A percentile compares a stretch with the other conserved stretches of the same genome.
Conservation (phyloP, 345 rosid species). For the Boechera stricta region DNA sequence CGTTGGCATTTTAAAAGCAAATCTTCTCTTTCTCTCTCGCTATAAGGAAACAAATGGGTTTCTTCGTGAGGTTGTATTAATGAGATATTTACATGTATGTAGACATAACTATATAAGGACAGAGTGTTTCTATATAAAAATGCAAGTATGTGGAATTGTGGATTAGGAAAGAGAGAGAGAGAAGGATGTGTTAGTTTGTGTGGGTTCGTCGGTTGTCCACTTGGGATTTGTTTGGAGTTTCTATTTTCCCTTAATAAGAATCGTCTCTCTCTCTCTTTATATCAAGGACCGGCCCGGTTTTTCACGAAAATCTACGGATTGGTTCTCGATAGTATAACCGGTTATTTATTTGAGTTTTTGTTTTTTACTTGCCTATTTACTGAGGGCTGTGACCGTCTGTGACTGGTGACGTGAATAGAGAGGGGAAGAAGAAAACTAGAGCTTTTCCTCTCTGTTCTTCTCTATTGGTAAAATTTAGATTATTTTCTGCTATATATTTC, state of each 20-base stretch:
- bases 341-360: neutral
- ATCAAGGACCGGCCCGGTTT: constrained; percentile 34
- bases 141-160: constrained; percentile 46
- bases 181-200: constrained; percentile 17
- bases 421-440: neutral
- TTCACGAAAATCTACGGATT: constrained; percentile 10
- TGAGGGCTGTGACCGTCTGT: neutral
- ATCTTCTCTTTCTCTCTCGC: constrained; percentile 13
- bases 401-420: neutral
- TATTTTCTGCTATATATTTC: neutral
- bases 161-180: constrained; percentile 39
- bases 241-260: constrained; percentile 10
- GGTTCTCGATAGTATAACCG: constrained; percentile 27
- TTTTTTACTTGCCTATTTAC: neutral
- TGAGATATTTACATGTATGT: constrained; percentile 18
- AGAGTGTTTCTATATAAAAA: constrained; percentile 25
- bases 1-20: constrained; percentile 61
- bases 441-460: no score
- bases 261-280: constrained; percentile 20
- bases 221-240: constrained; percentile 53
- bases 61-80: constrained; percentile 25
- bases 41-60: neutral
- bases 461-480: no score
- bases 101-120: neutral
- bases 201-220: constrained; percentile 44